Evolutionary conservation across 2,329 filamentous ascomycete genomes (phyloP).

Genomic region (Sordariomycetes sp.): DNA sequence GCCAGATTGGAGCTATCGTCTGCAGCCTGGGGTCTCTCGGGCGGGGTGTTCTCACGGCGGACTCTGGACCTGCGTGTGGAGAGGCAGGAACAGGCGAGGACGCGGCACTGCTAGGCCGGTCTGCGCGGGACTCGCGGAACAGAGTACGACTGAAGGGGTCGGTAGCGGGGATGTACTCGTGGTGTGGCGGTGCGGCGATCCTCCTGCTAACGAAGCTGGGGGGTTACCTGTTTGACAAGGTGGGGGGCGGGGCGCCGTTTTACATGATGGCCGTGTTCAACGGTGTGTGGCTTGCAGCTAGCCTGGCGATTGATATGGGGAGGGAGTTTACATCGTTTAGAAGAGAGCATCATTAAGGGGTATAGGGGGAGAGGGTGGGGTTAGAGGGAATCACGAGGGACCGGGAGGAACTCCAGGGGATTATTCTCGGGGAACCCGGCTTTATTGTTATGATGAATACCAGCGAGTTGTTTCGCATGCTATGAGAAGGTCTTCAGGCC

Average conservation of each 20-base stretch:
- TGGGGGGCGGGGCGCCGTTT: slow-evolving; percentile 71
- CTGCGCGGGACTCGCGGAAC: slow-evolving; percentile 19
- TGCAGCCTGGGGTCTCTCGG: slow-evolving; percentile 87
- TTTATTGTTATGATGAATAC: background rate
- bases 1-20: slow-evolving; percentile 93
- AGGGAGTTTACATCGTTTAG: slow-evolving; percentile 18
- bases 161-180: slow-evolving; percentile 87
- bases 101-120: slow-evolving; percentile 13
- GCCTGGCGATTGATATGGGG: slow-evolving; percentile 37
- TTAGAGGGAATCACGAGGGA: background rate
- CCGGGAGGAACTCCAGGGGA: background rate
- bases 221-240: slow-evolving; percentile 71
- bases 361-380: background rate
- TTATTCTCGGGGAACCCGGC: background rate
- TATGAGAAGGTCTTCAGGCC: no score
- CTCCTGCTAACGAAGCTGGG: slow-evolving; percentile 85
- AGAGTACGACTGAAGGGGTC: slow-evolving; percentile 70
- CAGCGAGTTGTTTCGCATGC: background rate
- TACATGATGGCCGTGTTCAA: slow-evolving; percentile 93
- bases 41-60: slow-evolving; percentile 58
- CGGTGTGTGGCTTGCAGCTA: slow-evolving; percentile 52
- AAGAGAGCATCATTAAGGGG: slow-evolving; percentile 2
- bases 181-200: slow-evolving; percentile 84
- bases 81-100: background rate
- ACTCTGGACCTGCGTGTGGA: slow-evolving; percentile 17